Evolutionary conservation across 1,284 basidiomycete species (phyloP).

Genomic region (Ustanciosporium gigantosporum): DNA sequence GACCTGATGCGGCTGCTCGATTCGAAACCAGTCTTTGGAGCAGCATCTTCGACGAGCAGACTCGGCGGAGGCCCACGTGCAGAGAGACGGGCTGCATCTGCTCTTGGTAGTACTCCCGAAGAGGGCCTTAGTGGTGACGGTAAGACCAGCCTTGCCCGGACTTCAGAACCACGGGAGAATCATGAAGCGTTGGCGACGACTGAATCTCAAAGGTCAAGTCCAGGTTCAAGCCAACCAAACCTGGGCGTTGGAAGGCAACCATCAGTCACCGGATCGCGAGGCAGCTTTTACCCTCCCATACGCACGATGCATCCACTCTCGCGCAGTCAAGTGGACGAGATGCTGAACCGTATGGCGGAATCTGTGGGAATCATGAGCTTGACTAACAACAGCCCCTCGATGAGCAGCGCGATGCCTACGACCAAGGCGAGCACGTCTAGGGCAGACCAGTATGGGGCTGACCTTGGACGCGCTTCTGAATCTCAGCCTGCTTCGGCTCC

Average conservation of each 20-base stretch:
- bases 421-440: constrained; percentile 3
- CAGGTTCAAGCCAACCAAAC: background rate
- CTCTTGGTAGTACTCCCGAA: constrained; percentile 25
- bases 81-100: constrained; percentile 16
- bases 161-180: too few relatives aligned
- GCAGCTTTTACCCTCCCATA: constrained; percentile 4
- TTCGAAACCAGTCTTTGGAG: constrained; percentile 26
- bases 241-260: background rate
- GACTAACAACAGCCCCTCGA: constrained; percentile 7
- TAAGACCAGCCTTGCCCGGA: too few relatives aligned
- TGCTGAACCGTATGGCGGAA: constrained; percentile 47
- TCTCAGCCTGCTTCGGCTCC: background rate
- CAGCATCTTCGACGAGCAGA: constrained; percentile 18
- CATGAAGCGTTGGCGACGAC: background rate
- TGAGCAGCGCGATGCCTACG: constrained; percentile 6
- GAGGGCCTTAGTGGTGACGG: constrained; percentile 1
- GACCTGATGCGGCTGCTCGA: constrained; percentile 45
- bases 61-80: constrained; percentile 10
- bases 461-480: background rate
- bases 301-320: constrained; percentile 27
- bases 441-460: background rate
- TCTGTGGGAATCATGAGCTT: constrained; percentile 24
- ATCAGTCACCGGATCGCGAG: constrained; percentile 13
- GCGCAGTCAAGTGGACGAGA: constrained; percentile 46
- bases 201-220: background rate